phyloP scores from a whole-genome alignment of 2,329 filamentous ascomycete species.

The Trichoderma oligosporum region DNA sequence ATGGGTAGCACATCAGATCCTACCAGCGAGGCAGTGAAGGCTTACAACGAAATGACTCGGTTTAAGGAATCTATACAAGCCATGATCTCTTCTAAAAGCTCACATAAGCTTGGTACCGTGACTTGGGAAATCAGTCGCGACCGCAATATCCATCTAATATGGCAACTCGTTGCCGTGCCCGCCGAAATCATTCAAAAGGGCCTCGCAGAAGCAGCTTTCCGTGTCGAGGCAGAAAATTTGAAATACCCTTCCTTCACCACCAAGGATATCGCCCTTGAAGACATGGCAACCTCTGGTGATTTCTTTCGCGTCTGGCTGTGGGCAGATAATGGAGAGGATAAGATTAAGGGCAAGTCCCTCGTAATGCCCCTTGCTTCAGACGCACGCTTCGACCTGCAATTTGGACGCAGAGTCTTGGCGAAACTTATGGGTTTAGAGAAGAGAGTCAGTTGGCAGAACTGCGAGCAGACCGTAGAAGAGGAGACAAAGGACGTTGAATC shows the following conservation, averaged over 20 bases:
- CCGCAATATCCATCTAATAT: slow-evolving; percentile 82
- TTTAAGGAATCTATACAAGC: slow-evolving; percentile 74
- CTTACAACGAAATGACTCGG: slow-evolving; percentile 75
- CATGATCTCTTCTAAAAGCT: slow-evolving; percentile 62
- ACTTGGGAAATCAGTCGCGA: slow-evolving; percentile 88
- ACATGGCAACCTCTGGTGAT: slow-evolving; percentile 51
- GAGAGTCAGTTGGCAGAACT: slow-evolving; percentile 81
- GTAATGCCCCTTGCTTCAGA: slow-evolving; percentile 69
- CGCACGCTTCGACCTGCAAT: slow-evolving; percentile 84
- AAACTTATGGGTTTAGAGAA: slow-evolving; percentile 79
- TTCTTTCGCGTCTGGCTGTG: slow-evolving; percentile 84
- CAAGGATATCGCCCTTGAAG: slow-evolving; percentile 48
- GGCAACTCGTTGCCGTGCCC: slow-evolving; percentile 84
- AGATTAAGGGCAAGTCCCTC: slow-evolving; percentile 60
- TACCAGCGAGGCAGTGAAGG: slow-evolving; percentile 54
- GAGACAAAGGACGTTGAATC: slow-evolving; percentile 73
- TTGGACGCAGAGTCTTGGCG: slow-evolving; percentile 79
- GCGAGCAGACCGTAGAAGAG: slow-evolving; percentile 70
- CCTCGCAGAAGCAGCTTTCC: slow-evolving; percentile 83
- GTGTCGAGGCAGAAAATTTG: slow-evolving; percentile 77
- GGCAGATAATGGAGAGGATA: slow-evolving; percentile 53
- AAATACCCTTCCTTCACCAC: slow-evolving; percentile 50
- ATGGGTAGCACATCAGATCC: slow-evolving; percentile 55
- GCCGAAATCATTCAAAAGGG: slow-evolving; percentile 64
- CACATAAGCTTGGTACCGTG: slow-evolving; percentile 68